Evolutionary conservation across 257 asterid genomes (phyloP).

Genomic region (Galeopsis tetrahit): DNA sequence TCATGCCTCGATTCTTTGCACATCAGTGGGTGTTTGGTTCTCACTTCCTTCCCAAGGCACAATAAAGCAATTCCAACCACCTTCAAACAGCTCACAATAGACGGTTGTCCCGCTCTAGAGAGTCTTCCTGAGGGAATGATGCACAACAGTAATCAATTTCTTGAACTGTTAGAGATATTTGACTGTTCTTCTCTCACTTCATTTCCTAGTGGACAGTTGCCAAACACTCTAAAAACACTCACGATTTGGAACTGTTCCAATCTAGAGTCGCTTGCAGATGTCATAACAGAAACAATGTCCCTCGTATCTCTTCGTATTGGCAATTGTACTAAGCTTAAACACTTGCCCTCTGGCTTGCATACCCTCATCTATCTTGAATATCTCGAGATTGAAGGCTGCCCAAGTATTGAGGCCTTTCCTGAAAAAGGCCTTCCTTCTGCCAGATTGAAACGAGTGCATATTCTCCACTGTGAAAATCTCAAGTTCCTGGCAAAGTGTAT

Average conservation of each 20-base stretch:
- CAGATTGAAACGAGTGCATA: constrained; percentile 43
- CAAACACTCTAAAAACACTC: constrained; percentile 48
- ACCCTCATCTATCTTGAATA: constrained; percentile 43
- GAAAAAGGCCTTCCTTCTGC: constrained; percentile 44
- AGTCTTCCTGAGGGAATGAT: constrained; percentile 55
- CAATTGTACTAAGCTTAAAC: constrained; percentile 48
- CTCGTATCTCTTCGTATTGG: constrained; percentile 52
- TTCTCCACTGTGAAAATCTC: constrained; percentile 50
- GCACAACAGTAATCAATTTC: constrained; percentile 40
- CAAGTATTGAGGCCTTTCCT: constrained; percentile 46
- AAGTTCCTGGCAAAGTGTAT: constrained; percentile 41
- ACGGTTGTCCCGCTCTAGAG: constrained; percentile 49
- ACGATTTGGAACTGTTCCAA: constrained; percentile 55
- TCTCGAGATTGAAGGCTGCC: constrained; percentile 54
- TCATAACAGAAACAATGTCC: constrained; percentile 38
- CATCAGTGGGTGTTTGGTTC: constrained; percentile 51
- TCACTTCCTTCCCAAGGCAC: constrained; percentile 45
- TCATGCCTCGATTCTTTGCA: constrained; percentile 44
- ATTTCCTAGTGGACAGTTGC: constrained; percentile 48
- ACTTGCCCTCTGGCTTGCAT: constrained; percentile 46
- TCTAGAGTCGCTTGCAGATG: constrained; percentile 53
- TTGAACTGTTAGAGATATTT: constrained; percentile 51
- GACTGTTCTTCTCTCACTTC: constrained; percentile 51
- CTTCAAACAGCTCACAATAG: constrained; percentile 51
- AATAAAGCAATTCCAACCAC: constrained; percentile 44